phyloP scores from a whole-genome alignment of 2,329 filamentous ascomycete species.

The Penicillium italicum region DNA sequence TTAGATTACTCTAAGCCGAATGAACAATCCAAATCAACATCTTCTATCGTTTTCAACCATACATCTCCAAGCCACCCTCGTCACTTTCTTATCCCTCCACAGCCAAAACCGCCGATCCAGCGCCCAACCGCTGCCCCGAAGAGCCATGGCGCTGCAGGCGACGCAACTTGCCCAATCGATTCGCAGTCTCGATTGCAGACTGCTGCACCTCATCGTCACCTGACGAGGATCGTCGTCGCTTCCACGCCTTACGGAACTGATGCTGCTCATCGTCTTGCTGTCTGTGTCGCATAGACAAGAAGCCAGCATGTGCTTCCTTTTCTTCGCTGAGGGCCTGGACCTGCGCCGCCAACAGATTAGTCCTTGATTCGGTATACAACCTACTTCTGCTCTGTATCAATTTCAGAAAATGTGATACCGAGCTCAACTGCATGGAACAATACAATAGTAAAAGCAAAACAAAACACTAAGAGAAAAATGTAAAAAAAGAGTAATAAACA shows the following conservation, averaged over 20 bases:
- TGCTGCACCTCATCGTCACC: conserved; percentile 2
- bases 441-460: background rate
- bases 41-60: background rate
- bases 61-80: background rate
- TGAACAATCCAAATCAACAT: background rate
- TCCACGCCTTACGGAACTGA: conserved; percentile 37
- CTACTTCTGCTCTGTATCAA: no score
- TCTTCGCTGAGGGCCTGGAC: conserved; percentile 32
- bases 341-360: conserved; percentile 15
- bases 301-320: conserved; percentile 33
- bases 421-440: background rate
- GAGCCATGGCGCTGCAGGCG: conserved; percentile 14
- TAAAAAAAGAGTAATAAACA: background rate
- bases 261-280: conserved; percentile 34
- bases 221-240: conserved; percentile 21
- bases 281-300: conserved; percentile 30
- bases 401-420: background rate
- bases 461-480: background rate
- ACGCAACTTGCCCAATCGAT: conserved; percentile 13
- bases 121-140: conserved; percentile 3
- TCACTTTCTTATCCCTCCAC: conserved; percentile 8
- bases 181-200: background rate
- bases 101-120: conserved; percentile 9
- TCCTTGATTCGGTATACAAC: background rate
- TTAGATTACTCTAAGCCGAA: background rate